These are phyloP conservation scores for Tuber microsphaerosporum DNA, from an alignment of 495 filamentous ascomycete genomes.

Conservation along the genomic window DNA sequence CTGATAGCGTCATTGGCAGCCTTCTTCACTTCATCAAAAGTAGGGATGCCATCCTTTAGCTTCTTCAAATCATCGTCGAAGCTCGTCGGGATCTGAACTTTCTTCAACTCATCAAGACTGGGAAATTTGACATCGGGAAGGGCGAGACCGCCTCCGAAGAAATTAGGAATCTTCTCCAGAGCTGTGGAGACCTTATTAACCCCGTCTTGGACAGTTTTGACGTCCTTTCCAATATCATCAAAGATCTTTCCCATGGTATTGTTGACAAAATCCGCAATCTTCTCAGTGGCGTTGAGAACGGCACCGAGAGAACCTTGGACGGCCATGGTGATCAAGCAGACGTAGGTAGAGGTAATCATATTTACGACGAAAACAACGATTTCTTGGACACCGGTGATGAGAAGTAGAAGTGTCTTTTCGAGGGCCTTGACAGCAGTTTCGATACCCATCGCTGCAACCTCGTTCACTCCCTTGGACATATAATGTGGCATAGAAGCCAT, in stretches of 20 bases:
- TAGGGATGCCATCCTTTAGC: slow-evolving; percentile 70
- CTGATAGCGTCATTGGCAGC: slow-evolving; percentile 63
- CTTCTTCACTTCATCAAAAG: slow-evolving; percentile 73
- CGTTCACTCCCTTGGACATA: slow-evolving; percentile 78
- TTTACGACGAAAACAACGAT: slow-evolving; percentile 85
- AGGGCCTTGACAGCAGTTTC: slow-evolving; percentile 70
- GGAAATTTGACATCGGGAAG: slow-evolving; percentile 54
- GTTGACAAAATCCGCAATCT: slow-evolving; percentile 67
- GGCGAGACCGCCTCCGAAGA: slow-evolving; percentile 45
- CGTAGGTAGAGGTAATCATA: slow-evolving; percentile 77
- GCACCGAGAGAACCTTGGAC: slow-evolving; percentile 68
- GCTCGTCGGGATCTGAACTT: slow-evolving; percentile 58
- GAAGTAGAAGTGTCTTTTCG: slow-evolving; percentile 65
- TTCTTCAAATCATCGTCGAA: slow-evolving; percentile 58
- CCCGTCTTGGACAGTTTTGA: slow-evolving; percentile 53
- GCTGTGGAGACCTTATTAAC: slow-evolving; percentile 54
- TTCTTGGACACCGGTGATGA: slow-evolving; percentile 74
- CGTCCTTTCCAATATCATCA: slow-evolving; percentile 52
- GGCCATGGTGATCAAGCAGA: slow-evolving; percentile 75
- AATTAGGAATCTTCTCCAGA: slow-evolving; percentile 41
- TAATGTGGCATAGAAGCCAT: slow-evolving; percentile 98
- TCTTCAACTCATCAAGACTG: slow-evolving; percentile 55
- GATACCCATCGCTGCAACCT: slow-evolving; percentile 67
- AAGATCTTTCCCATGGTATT: slow-evolving; percentile 60
- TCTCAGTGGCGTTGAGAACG: slow-evolving; percentile 60